Percentiles rank a stretch among this genome's conserved stretches.
Conservation (phyloP, 768 basidiomycete species). For the Phaeotremella skinneri region DNA sequence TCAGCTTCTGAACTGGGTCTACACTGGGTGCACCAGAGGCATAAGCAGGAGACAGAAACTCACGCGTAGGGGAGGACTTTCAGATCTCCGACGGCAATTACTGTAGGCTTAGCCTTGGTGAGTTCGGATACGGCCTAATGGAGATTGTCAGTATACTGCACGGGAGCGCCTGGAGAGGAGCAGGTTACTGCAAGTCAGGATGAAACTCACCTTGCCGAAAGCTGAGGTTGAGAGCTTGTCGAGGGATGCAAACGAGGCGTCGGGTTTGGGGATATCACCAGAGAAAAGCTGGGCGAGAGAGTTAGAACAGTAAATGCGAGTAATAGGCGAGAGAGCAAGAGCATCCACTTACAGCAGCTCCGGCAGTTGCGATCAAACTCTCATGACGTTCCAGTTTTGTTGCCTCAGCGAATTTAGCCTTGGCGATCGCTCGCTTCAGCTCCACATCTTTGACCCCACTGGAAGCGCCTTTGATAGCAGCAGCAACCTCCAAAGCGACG, state of each 20-base stretch:
- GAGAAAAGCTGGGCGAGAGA: constrained; percentile 60
- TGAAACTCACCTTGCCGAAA: constrained; percentile 65
- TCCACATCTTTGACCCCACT: constrained; percentile 64
- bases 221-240: constrained; percentile 67
- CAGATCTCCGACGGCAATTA: constrained; percentile 79
- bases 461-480: constrained; percentile 60
- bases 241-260: constrained; percentile 64
- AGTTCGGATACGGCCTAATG: constrained; percentile 61
- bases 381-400: constrained; percentile 66
- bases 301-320: neutral
- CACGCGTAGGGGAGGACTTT: constrained; percentile 68
- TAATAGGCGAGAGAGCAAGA: too few species aligned
- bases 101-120: constrained; percentile 75
- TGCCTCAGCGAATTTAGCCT: constrained; percentile 83
- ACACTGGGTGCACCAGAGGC: neutral
- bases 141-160: constrained; percentile 2
- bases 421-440: constrained; percentile 75
- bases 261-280: constrained; percentile 61
- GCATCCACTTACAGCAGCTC: constrained; percentile 60
- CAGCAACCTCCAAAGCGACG: constrained; percentile 56
- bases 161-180: constrained; percentile 4
- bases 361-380: constrained; percentile 63
- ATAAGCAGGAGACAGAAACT: constrained; percentile 13
- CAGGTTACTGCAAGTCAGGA: neutral
- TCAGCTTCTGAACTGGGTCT: neutral